Evolutionary conservation across 352 stramenopile species (phyloP).

Genomic region (Phytopythium ostracodes): DNA sequence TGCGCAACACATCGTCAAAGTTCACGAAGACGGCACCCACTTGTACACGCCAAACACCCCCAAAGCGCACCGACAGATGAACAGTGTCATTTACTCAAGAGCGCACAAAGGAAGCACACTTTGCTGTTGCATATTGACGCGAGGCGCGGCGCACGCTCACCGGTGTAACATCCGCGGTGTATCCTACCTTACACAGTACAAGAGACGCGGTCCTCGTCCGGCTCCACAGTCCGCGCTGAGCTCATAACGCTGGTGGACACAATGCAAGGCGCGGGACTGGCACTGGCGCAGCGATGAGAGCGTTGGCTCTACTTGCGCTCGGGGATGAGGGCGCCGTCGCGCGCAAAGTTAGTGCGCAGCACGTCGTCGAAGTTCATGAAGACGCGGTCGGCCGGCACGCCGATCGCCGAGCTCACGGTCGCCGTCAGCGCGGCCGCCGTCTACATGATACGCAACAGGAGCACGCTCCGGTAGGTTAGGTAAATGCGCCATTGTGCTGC

Average conservation of each 20-base stretch:
- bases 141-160: too few species aligned
- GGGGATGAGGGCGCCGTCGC: slow-evolving; percentile 29
- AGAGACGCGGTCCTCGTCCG: too few species aligned
- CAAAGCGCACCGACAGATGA: too few species aligned
- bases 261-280: neutral
- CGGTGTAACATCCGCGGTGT: too few species aligned
- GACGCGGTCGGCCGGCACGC: slow-evolving; percentile 34
- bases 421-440: slow-evolving; percentile 38
- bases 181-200: too few species aligned
- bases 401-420: slow-evolving; percentile 35
- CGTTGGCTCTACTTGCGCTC: slow-evolving; percentile 18
- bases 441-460: slow-evolving; percentile 11
- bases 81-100: too few species aligned
- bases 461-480: neutral
- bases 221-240: too few species aligned
- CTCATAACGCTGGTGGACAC: neutral
- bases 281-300: neutral
- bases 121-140: too few species aligned
- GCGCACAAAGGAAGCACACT: too few species aligned
- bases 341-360: slow-evolving; percentile 41
- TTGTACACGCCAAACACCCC: too few species aligned
- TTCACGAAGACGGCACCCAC: too few species aligned
- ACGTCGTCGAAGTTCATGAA: slow-evolving; percentile 59
- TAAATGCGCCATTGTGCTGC: neutral
- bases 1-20: too few species aligned